These are phyloP conservation scores for Teunomyces lycoperdinae DNA, from an alignment of 805 yeast genomes.

Conservation along the genomic window DNA sequence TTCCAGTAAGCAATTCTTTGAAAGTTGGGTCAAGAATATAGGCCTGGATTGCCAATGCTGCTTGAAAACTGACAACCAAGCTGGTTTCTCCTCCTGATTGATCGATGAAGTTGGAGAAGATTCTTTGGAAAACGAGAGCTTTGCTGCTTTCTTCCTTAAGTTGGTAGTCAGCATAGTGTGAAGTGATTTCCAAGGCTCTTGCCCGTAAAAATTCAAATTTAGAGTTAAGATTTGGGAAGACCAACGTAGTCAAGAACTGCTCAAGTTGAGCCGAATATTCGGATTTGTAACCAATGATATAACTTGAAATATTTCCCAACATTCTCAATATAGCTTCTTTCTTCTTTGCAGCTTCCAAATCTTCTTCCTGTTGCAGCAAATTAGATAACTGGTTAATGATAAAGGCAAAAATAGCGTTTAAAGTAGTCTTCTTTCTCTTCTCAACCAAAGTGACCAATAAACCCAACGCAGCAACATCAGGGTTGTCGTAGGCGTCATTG, in stretches of 20 bases:
- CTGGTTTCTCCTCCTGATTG: slow-evolving; percentile 24
- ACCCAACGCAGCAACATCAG: slow-evolving; percentile 77
- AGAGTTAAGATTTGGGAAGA: slow-evolving; percentile 70
- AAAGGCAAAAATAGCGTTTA: slow-evolving; percentile 61
- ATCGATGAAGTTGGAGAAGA: slow-evolving; percentile 28
- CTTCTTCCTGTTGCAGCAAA: slow-evolving; percentile 33
- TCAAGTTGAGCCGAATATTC: slow-evolving; percentile 67
- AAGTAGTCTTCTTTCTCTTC: slow-evolving; percentile 58
- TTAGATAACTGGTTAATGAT: slow-evolving; percentile 46
- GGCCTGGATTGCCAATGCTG: slow-evolving; percentile 82
- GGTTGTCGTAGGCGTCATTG: slow-evolving; percentile 57
- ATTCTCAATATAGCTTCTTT: slow-evolving; percentile 80
- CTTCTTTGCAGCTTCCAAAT: slow-evolving; percentile 51
- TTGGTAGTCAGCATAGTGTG: slow-evolving; percentile 61
- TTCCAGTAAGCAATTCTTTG: slow-evolving; percentile 61
- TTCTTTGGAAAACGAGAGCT: slow-evolving; percentile 30
- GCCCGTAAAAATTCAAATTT: slow-evolving; percentile 69
- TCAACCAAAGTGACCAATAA: slow-evolving; percentile 70
- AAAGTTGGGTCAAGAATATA: slow-evolving; percentile 64
- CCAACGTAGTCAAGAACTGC: slow-evolving; percentile 55
- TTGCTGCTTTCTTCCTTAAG: slow-evolving; percentile 34
- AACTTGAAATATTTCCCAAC: slow-evolving; percentile 67
- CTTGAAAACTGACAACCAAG: slow-evolving; percentile 77
- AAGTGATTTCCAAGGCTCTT: slow-evolving; percentile 63
- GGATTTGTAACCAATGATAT: slow-evolving; percentile 52